Evolutionary conservation across 306 rosid species (phyloP), one percentile per base, ranked within the genome.

Genomic region (Prosopis cineraria): DNA sequence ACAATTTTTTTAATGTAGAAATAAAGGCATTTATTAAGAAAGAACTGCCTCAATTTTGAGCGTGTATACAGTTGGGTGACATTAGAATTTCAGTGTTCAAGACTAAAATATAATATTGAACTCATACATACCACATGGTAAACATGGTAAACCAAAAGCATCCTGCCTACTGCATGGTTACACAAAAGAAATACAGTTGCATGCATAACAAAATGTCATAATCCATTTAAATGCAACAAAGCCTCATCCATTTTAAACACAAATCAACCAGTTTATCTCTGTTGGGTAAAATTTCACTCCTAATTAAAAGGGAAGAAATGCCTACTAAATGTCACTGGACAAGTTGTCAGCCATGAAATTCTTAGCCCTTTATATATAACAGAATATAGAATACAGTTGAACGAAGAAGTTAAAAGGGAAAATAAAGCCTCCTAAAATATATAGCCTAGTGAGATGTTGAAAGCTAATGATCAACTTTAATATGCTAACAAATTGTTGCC

Each of bases 121-220:
- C 10, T 24, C 70, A 43, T 58, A 59, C 25, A 62, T 74, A 29
- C 43, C 25, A 63, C 6, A 45, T 64, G 34, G 70, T 30, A 44
- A 59, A 12, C 41, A 22, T 16, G 47, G 60, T 30, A 55, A 73
- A 73, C 50, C 11, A 36, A 72, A 72, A 34, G 77, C 53, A 56
- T 16, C 37, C 8, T 29, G 11, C 20, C 37, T 41, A 59, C 50
- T 16, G 55, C 2, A 56, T 25, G 30, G 31, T 11, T 17, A 14
- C 6, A 14, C 50, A 44, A 39, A 39, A 10, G 3, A 44, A 44
- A 44, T 2, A 44, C 4, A 44, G 10, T 20, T 52, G 59, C 29
- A 52, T 20, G 3, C 30, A 31, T 31, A 22, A 24, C 5, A 43
- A 8, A 63, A n/a, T n/a, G n/a, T n/a, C n/a, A n/a, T n/a, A n/a